Conservation (phyloP, 1,139 yeast species). For the Torulaspora pretoriensis region DNA sequence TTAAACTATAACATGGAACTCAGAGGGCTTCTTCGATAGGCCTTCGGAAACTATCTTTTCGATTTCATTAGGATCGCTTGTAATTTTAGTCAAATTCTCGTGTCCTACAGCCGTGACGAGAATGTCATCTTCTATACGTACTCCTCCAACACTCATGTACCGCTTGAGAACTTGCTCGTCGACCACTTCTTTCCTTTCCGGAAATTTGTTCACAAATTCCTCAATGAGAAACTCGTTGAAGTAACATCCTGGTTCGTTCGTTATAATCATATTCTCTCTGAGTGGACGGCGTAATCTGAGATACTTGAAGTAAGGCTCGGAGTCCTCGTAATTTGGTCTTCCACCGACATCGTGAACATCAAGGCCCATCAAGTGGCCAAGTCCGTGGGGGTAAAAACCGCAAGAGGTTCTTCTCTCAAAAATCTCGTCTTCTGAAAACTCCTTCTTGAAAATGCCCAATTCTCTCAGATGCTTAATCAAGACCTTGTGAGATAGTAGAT, state of each 20-base stretch:
- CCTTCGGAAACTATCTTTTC: slow-evolving; percentile 72
- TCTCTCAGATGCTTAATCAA: slow-evolving; percentile 66
- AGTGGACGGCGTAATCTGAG: slow-evolving; percentile 76
- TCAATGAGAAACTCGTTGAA: slow-evolving; percentile 79
- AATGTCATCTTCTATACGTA: slow-evolving; percentile 91
- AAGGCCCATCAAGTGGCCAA: slow-evolving; percentile 91
- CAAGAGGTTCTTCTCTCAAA: slow-evolving; percentile 66
- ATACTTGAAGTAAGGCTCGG: slow-evolving; percentile 68
- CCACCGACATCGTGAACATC: slow-evolving; percentile 98
- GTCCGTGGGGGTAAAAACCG: slow-evolving; percentile 88
- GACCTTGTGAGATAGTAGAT: slow-evolving; percentile 70
- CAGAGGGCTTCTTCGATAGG: slow-evolving; percentile 53
- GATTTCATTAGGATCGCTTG: slow-evolving; percentile 81
- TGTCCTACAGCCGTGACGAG: slow-evolving; percentile 70
- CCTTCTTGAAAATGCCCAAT: slow-evolving; percentile 70
- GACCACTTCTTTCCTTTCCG: slow-evolving; percentile 56
- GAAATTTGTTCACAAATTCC: slow-evolving; percentile 52
- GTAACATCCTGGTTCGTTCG: slow-evolving; percentile 94
- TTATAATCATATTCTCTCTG: slow-evolving; percentile 75
- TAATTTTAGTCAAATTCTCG: slow-evolving; percentile 76
- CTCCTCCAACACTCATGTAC: slow-evolving; percentile 91
- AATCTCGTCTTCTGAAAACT: slow-evolving; percentile 60
- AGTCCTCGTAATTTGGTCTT: slow-evolving; percentile 74
- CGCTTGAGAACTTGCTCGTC: slow-evolving; percentile 61
- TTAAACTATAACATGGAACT: slow-evolving; percentile 48